These are phyloP conservation scores for Chamaecyparis obtusa DNA, from an alignment of 75 land plant genomes.

Conservation along the genomic window DNA sequence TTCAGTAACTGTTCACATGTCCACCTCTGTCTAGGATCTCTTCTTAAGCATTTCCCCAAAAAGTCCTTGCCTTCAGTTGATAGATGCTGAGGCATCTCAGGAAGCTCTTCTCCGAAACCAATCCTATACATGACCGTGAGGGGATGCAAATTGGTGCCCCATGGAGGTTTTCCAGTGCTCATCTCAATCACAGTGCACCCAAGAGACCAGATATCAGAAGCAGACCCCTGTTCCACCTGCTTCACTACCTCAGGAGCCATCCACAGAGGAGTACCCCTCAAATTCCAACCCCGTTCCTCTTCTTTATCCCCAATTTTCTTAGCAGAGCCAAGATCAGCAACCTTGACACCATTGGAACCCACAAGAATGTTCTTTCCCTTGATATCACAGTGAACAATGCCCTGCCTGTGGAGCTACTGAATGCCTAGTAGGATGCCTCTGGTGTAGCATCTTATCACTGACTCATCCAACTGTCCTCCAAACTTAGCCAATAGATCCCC, in stretches of 20 bases:
- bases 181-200: conserved; percentile 67
- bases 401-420: conserved; percentile 37
- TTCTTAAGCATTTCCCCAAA: conserved; percentile 23
- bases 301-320: conserved; percentile 7
- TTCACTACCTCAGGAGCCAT: conserved; percentile 39
- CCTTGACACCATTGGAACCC: conserved; percentile 49
- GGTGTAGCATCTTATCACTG: conserved; percentile 24
- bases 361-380: conserved; percentile 62
- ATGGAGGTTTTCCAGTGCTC: conserved; percentile 47
- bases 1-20: conserved; percentile 1
- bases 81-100: conserved; percentile 25
- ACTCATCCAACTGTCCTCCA: conserved; percentile 25
- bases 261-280: conserved; percentile 35
- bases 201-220: conserved; percentile 63
- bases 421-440: conserved; percentile 37
- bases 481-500: conserved; percentile 1
- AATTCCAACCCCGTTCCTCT: neutral
- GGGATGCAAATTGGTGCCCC: conserved; percentile 20
- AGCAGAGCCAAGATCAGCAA: conserved; percentile 86
- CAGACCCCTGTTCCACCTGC: conserved; percentile 26
- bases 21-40: conserved; percentile 29
- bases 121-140: conserved; percentile 14
- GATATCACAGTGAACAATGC: conserved; percentile 71
- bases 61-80: conserved; percentile 32
- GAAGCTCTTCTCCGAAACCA: conserved; percentile 13